Evolutionary conservation across 768 basidiomycete genomes (phyloP).

Genomic region (Cystobasidium tubakii): DNA sequence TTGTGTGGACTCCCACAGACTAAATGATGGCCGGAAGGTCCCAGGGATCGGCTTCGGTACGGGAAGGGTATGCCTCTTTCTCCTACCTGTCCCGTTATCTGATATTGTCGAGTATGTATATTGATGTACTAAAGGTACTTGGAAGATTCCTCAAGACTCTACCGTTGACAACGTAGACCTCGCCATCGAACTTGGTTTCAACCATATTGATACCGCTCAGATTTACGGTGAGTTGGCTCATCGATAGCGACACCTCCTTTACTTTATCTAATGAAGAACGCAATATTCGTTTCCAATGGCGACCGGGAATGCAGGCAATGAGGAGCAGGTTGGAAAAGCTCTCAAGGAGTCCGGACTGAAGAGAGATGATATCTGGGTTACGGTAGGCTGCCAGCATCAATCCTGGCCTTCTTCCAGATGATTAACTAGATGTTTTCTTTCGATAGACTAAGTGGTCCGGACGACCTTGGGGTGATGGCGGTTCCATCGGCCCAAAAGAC

Average conservation of each 20-base stretch:
- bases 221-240: conserved; percentile 36
- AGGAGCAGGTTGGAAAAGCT: conserved; percentile 53
- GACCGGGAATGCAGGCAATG: conserved; percentile 45
- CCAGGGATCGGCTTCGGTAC: conserved; percentile 46
- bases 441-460: conserved; percentile 40
- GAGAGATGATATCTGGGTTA: conserved; percentile 50
- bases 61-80: conserved; percentile 27
- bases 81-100: neutral
- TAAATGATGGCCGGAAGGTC: conserved; percentile 49
- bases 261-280: too few relatives aligned
- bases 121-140: conserved; percentile 42
- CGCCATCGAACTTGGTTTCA: conserved; percentile 47
- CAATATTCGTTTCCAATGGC: too few relatives aligned
- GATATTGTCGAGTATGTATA: conserved; percentile 8
- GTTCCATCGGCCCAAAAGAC: conserved; percentile 9
- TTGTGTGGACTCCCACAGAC: conserved; percentile 24
- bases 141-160: conserved; percentile 46
- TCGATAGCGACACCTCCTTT: too few relatives aligned
- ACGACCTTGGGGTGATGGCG: conserved; percentile 31
- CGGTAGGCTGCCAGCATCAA: conserved; percentile 37
- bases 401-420: neutral
- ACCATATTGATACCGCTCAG: conserved; percentile 48
- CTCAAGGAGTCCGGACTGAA: conserved; percentile 50
- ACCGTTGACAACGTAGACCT: conserved; percentile 45
- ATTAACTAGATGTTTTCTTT: neutral